Percentiles rank a stretch among this genome's conserved stretches.
phyloP scores from a whole-genome alignment of 805 yeast genomes.

The Kodamaea hsintzibuensis region DNA sequence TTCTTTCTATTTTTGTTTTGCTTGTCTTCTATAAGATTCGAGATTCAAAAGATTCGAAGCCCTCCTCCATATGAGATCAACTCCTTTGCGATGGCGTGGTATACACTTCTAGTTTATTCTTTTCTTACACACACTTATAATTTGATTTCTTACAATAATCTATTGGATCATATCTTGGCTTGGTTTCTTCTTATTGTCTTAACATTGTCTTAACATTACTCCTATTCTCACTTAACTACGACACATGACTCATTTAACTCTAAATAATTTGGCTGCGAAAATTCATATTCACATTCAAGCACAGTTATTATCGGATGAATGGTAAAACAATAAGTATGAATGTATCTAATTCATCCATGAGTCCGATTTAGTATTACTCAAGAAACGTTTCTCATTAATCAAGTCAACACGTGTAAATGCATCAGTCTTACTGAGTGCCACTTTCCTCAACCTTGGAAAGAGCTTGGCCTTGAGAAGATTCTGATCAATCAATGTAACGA shows the following conservation, averaged over 20 bases:
- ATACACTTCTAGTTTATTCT: no score
- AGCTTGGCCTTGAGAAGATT: slow-evolving; percentile 55
- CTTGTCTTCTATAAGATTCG: no score
- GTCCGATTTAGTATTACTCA: slow-evolving; percentile 11
- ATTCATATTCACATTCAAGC: neutral
- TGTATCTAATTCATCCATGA: slow-evolving; percentile 14
- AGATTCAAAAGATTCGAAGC: no score
- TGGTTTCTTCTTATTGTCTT: no score
- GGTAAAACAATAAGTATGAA: neutral
- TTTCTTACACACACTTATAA: no score
- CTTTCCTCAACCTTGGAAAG: slow-evolving; percentile 38
- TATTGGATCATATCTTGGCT: no score
- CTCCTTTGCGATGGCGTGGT: no score
- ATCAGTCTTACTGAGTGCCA: slow-evolving; percentile 43
- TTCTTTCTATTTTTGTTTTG: no score
- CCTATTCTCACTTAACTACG: neutral
- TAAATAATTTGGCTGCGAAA: neutral
- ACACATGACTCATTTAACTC: neutral
- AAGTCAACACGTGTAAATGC: slow-evolving; percentile 39
- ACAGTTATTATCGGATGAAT: neutral
- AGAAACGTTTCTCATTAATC: slow-evolving; percentile 19
- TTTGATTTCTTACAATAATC: no score
- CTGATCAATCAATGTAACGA: slow-evolving; percentile 53
- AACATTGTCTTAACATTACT: no score
- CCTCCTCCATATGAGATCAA: no score